Base-by-base conservation (phyloP, 331 rosid species). In the Quercus lobata region DNA sequence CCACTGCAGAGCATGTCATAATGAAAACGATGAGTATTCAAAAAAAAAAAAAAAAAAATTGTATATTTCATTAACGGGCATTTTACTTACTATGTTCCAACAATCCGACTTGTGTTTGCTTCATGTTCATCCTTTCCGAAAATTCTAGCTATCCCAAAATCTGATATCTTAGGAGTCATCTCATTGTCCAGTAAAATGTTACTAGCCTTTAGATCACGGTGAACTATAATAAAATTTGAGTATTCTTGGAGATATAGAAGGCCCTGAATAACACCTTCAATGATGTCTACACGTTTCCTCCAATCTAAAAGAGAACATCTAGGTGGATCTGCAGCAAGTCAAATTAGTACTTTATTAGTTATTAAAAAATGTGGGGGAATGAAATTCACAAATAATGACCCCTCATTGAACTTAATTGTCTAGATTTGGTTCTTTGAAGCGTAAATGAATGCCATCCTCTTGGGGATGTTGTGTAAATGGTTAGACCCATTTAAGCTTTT, bases 171-270 rank as follows among this genome's bases (percentile, higher is more conserved):
- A 3, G 84, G 84, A 0, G 56, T 86, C 87, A 86, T 77, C 7
- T 80, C 79, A 4, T 62, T 7, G 27, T 83, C 85, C 4, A 86
- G 4, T 63, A 86, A 57, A 58, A 86, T 84, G 66, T 88, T 88
- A 71, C 90, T 82, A 5, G 81, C 80, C 75, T 89, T 86, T 10
- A 86, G 52, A 57, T 82, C 90, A 27, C 83, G 75, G 18, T 89
- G 87, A 74, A 86, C 76, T 12, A 89, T 76, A 4, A 78, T 80
- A 32, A 79, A 49, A 22, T 58, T 82, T 8, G 88, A 84, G 35
- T 87, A 81, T 53, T 84, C 85, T 84, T 84, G 90, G 32, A 85
- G 87, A 82, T 88, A 86, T 21, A 88, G 53, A 69, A 86, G 86
- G 8, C 88, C 88, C 24, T 82, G 90, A 69, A 46, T 76, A 16